Conservation (phyloP, 176 grass and related monocot species). For the Tuctoria greenei region DNA sequence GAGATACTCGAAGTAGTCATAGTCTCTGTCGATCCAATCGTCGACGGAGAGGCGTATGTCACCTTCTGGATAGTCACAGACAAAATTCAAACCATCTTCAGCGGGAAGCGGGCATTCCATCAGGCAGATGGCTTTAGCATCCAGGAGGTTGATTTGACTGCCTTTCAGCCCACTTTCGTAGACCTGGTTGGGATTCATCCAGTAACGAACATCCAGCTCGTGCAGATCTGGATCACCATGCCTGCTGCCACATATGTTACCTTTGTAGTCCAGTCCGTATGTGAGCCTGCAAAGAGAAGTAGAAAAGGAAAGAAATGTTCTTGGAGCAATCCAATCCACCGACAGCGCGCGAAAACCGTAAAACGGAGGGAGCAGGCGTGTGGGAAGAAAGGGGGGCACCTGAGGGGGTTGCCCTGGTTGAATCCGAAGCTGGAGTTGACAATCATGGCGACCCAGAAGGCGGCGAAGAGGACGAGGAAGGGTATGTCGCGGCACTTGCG, state of each 20-base stretch:
- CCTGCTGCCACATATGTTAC: conserved; percentile 79
- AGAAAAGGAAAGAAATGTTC: neutral
- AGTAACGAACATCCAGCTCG: conserved; percentile 77
- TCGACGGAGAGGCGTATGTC: conserved; percentile 80
- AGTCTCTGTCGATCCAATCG: conserved; percentile 96
- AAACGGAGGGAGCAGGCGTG: conserved; percentile 8
- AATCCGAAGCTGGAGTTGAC: conserved; percentile 98
- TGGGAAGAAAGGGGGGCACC: conserved; percentile 41
- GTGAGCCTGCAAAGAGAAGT: conserved; percentile 51
- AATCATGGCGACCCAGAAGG: conserved; percentile 91
- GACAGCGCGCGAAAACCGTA: neutral
- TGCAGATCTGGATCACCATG: conserved; percentile 64
- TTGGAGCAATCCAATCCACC: neutral
- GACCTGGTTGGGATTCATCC: conserved; percentile 90
- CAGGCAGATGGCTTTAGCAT: conserved; percentile 76
- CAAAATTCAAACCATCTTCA: conserved; percentile 84
- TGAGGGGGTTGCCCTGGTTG: conserved; percentile 86
- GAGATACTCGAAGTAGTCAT: conserved; percentile 97
- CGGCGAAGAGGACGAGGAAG: conserved; percentile 70
- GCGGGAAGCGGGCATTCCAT: conserved; percentile 91
- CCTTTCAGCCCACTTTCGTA: conserved; percentile 76
- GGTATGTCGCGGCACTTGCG: conserved; percentile 85
- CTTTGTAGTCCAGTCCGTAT: conserved; percentile 88
- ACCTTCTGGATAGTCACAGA: conserved; percentile 92
- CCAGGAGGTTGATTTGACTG: conserved; percentile 59